Percentiles rank a stretch among this genome's conserved stretches.
Evolutionary conservation across 768 basidiomycete genomes (phyloP).

Genomic region (Leccinum barrowsii): DNA sequence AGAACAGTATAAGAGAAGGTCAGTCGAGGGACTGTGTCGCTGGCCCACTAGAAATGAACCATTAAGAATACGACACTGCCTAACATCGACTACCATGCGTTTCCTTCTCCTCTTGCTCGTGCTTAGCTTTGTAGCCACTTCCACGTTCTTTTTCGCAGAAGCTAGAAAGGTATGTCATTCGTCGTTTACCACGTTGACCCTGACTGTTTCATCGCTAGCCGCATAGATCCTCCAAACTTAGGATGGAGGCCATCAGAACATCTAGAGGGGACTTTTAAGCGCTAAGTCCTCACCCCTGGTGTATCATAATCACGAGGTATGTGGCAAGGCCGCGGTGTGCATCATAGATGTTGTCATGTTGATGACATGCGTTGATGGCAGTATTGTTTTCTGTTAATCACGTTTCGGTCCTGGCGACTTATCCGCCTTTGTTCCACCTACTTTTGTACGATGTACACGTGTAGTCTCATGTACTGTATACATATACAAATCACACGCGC

Average conservation of each 20-base stretch:
- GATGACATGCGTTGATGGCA: neutral
- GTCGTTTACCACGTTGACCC: neutral
- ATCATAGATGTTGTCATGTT: neutral
- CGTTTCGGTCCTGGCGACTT: slow-evolving; percentile 14
- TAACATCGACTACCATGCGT: slow-evolving; percentile 15
- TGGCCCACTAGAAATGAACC: slow-evolving; percentile 30
- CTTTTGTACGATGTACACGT: slow-evolving; percentile 16
- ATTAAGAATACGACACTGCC: slow-evolving; percentile 15
- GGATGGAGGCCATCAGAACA: slow-evolving; percentile 1
- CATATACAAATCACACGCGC: slow-evolving; percentile 9
- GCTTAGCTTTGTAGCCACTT: slow-evolving; percentile 26
- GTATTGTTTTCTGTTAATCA: slow-evolving; percentile 13
- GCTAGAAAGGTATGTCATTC: slow-evolving; percentile 23
- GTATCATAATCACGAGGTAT: slow-evolving; percentile 24
- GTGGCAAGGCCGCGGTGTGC: neutral
- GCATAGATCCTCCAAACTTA: slow-evolving; percentile 15
- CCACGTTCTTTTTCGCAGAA: slow-evolving; percentile 31
- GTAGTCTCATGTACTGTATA: slow-evolving; percentile 6
- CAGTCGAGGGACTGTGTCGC: neutral
- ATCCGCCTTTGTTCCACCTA: slow-evolving; percentile 4
- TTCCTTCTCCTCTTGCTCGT: slow-evolving; percentile 28
- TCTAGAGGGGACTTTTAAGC: slow-evolving; percentile 24
- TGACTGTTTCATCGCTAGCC: slow-evolving; percentile 18
- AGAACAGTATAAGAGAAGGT: slow-evolving; percentile 23
- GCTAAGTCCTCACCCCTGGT: slow-evolving; percentile 25